Base-by-base conservation (phyloP, 306 rosid genomes). In the Carpinus viminea region DNA sequence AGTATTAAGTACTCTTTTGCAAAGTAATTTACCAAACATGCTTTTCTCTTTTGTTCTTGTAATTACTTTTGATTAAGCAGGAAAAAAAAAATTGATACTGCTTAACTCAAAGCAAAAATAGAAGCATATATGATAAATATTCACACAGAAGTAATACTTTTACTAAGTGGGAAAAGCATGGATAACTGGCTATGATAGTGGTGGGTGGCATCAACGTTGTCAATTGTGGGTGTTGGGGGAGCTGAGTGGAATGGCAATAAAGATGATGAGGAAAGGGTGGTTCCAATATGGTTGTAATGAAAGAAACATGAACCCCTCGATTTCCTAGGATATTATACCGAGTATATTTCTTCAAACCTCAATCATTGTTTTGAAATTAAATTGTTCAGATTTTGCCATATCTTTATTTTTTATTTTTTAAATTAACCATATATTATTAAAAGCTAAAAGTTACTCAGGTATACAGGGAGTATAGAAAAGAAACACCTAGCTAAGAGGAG, bases 111-210 rank as follows among this genome's bases (percentile, higher is more conserved):
- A 57, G 64, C 64, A 57, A 21, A 21, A 56, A 4, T 20, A 56
- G 18, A 56, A 56, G 62, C 62, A n/a, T 20, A n/a, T 56, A 12
- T n/a, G 62, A 56, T 20, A 56, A 56, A 54, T 18, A 54, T 8
- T 18, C 21, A 54, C 60, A 18, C 12, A n/a, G 60, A 54, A n/a
- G 21, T 7, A 54, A 18, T 54, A 54, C 60, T 18, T 55, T 55
- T 55, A 55, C 21, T n/a, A n/a, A n/a, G 26, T 18, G 60, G 60
- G 7, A 55, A 55, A 55, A n/a, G 81, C 66, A 68, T 64, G 47
- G 70, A 24, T 70, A 78, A 59, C 68, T 56, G 54, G 68, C 38
- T 46, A 17, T 78, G 76, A 51, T 70, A 70, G 66, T 78, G 71
- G 12, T 53, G 59, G 71, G 12, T 73, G 71, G 26, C 26, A n/a